These are phyloP conservation scores for Tolypocladium pustulatum DNA, from an alignment of 2,329 filamentous ascomycete species.

Conservation along the genomic window DNA sequence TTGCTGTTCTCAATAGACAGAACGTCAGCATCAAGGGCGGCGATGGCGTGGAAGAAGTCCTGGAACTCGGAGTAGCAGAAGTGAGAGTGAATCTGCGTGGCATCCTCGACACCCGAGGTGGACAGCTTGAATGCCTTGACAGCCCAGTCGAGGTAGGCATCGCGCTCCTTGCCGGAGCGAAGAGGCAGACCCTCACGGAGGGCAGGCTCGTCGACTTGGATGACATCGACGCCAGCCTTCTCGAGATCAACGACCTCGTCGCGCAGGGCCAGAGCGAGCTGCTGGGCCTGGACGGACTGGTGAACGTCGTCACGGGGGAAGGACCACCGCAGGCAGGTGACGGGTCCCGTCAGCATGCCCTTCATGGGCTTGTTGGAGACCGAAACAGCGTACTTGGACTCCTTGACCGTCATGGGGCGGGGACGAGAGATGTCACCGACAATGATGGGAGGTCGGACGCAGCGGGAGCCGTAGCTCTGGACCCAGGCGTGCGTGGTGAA, in stretches of 20 bases:
- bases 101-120: constrained; percentile 85
- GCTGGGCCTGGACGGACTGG: constrained; percentile 97
- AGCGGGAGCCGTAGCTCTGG: constrained; percentile 95
- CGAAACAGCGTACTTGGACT: constrained; percentile 96
- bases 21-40: constrained; percentile 93
- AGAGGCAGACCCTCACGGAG: constrained; percentile 99
- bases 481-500: constrained; percentile 99
- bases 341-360: constrained; percentile 98
- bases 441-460: constrained; percentile 95
- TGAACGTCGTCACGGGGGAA: constrained; percentile 99
- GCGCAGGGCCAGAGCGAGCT: constrained; percentile 94
- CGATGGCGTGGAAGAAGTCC: constrained; percentile 99
- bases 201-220: constrained; percentile 98
- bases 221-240: constrained; percentile 91
- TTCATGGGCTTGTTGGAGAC: constrained; percentile 99
- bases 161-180: constrained; percentile 84
- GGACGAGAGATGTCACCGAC: constrained; percentile 98
- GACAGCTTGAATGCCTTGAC: constrained; percentile 97
- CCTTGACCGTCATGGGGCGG: constrained; percentile 98
- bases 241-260: constrained; percentile 98
- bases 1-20: constrained; percentile 99
- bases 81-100: constrained; percentile 98
- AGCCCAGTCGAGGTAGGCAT: constrained; percentile 94
- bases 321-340: constrained; percentile 98
- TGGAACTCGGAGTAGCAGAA: constrained; percentile 99